phyloP scores from a whole-genome alignment of 208 protist species.

The Leishmania lainsoni region DNA sequence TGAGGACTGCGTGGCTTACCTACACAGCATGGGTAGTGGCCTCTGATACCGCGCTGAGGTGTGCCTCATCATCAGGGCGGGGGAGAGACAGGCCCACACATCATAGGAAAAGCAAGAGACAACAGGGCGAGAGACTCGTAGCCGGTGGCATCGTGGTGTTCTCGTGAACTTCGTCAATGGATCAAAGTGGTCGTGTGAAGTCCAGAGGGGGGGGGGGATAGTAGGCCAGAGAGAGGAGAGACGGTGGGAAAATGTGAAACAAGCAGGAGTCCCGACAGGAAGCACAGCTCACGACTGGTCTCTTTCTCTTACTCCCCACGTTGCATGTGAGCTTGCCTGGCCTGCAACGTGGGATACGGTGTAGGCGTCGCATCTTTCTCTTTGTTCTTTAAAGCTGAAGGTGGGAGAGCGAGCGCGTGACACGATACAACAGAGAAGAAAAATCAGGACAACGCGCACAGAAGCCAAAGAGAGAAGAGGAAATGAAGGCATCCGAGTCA shows the following conservation, averaged over 20 bases:
- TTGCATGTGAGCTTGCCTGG: background rate
- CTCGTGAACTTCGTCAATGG: background rate
- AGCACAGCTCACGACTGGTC: background rate
- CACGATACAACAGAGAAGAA: background rate
- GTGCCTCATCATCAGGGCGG: too few species aligned
- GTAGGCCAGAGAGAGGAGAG: constrained; percentile 6
- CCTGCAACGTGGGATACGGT: background rate
- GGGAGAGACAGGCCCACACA: background rate
- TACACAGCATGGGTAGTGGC: too few species aligned
- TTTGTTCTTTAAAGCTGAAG: background rate
- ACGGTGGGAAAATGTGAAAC: constrained; percentile 11
- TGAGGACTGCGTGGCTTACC: too few species aligned
- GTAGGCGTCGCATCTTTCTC: background rate
- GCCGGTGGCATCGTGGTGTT: background rate
- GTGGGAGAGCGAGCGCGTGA: background rate
- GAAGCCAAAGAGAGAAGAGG: background rate
- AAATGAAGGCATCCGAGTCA: background rate
- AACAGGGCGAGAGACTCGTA: background rate
- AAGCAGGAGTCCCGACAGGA: background rate
- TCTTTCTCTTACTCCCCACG: background rate
- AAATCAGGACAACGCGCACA: background rate
- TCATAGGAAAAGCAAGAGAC: background rate
- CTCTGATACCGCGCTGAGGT: too few species aligned
- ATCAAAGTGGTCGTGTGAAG: background rate
- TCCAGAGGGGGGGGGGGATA: background rate